These are phyloP conservation scores for Thozetella sp. DNA, from an alignment of 495 filamentous ascomycete genomes.

Conservation along the genomic window DNA sequence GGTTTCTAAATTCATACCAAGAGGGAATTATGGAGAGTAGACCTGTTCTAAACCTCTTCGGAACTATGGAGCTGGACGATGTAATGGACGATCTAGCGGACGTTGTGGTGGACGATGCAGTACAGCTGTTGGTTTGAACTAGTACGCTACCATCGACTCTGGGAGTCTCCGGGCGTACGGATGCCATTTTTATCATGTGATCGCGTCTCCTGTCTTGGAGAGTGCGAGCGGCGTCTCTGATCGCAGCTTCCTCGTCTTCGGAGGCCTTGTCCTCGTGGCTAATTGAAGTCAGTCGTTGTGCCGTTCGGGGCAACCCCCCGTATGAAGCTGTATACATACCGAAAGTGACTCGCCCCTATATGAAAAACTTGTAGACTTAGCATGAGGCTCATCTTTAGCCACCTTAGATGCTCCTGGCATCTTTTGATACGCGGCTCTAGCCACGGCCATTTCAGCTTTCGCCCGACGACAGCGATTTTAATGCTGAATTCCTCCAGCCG, in stretches of 20 bases:
- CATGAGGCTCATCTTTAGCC: neutral
- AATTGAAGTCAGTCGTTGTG: neutral
- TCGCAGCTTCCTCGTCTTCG: neutral
- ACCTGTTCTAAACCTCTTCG: no score
- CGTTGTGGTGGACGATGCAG: neutral
- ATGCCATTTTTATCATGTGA: neutral
- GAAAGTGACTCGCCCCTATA: neutral
- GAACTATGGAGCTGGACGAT: no score
- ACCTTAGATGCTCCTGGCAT: neutral
- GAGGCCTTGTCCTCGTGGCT: neutral
- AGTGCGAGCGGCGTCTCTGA: neutral
- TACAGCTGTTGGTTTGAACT: neutral
- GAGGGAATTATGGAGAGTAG: neutral
- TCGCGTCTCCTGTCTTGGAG: neutral
- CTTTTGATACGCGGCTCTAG: neutral
- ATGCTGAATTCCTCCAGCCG: neutral
- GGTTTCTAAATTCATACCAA: neutral
- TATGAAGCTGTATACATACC: neutral
- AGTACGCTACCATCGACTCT: neutral
- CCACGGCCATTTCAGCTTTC: neutral
- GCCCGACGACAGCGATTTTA: neutral
- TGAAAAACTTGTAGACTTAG: neutral
- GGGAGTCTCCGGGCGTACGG: neutral
- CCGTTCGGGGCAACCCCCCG: neutral
- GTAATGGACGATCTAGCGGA: neutral